Conservation (phyloP, 345 rosid genomes). For the Rhizophora apiculata region DNA sequence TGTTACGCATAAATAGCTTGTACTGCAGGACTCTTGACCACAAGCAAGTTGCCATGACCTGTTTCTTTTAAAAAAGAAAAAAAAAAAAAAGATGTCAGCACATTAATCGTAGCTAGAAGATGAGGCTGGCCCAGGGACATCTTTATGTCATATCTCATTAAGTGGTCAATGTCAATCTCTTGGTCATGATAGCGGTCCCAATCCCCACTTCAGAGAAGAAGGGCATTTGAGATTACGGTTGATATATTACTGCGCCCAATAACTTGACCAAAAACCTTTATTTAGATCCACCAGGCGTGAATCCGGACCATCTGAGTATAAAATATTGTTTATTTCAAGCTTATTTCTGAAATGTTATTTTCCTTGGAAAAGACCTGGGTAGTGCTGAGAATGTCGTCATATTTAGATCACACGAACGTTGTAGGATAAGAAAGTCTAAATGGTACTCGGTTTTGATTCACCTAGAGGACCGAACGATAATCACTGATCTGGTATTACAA, state of each 20-base stretch:
- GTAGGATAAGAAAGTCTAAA: not conserved
- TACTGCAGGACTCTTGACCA: not conserved
- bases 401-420: not conserved
- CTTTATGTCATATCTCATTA: not conserved
- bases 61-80: constrained; percentile 8
- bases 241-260: not conserved
- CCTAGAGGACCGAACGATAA: too few species aligned
- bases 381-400: not conserved
- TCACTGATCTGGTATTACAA: too few species aligned
- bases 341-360: not conserved
- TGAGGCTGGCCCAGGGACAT: too few species aligned
- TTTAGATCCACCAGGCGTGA: not conserved
- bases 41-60: constrained; percentile 7
- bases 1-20: too few species aligned
- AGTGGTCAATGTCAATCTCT: not conserved
- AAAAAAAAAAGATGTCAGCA: not conserved
- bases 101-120: too few species aligned
- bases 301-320: constrained; percentile 11
- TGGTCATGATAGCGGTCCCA: constrained; percentile 1
- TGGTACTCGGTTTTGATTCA: not conserved
- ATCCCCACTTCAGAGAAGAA: not conserved
- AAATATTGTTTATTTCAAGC: not conserved
- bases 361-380: not conserved
- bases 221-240: not conserved
- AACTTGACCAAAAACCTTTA: not conserved